Percentiles rank a stretch among this genome's conserved stretches.
Evolutionary conservation across 2,329 filamentous ascomycete genomes (phyloP).

Genomic region (Juglanconis juglandina): DNA sequence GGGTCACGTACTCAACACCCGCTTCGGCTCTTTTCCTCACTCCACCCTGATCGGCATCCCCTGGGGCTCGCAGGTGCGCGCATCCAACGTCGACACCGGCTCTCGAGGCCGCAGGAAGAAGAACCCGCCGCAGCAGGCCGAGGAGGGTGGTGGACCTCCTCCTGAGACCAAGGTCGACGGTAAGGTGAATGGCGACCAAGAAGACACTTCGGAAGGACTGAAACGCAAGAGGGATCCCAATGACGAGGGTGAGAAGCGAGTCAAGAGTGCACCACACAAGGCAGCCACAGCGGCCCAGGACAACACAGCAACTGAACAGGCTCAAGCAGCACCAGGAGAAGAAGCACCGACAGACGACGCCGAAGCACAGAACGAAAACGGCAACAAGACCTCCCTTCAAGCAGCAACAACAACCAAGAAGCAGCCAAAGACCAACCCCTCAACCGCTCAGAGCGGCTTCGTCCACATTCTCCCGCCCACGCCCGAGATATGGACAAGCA

Average conservation of each 20-base stretch:
- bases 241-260: constrained; percentile 30
- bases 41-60: constrained; percentile 72
- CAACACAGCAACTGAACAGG: constrained; percentile 20
- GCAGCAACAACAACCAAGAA: constrained; percentile 1
- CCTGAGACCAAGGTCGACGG: neutral
- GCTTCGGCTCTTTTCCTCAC: constrained; percentile 88
- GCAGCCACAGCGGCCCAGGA: constrained; percentile 13
- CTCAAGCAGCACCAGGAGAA: constrained; percentile 2
- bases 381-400: neutral
- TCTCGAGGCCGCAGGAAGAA: constrained; percentile 68
- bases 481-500: constrained; percentile 78
- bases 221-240: constrained; percentile 27
- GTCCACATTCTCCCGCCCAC: constrained; percentile 76
- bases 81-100: constrained; percentile 86
- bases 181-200: constrained; percentile 21
- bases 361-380: constrained; percentile 6
- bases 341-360: neutral
- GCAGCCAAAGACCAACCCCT: constrained; percentile 27
- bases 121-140: constrained; percentile 44
- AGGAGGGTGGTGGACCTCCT: constrained; percentile 35
- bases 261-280: constrained; percentile 15
- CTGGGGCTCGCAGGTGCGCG: constrained; percentile 90
- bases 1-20: constrained; percentile 80
- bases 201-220: constrained; percentile 24
- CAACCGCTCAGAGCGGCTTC: constrained; percentile 64